phyloP scores from a whole-genome alignment of 148 eudicot genomes.

The Vaccinium macrocarpon region DNA sequence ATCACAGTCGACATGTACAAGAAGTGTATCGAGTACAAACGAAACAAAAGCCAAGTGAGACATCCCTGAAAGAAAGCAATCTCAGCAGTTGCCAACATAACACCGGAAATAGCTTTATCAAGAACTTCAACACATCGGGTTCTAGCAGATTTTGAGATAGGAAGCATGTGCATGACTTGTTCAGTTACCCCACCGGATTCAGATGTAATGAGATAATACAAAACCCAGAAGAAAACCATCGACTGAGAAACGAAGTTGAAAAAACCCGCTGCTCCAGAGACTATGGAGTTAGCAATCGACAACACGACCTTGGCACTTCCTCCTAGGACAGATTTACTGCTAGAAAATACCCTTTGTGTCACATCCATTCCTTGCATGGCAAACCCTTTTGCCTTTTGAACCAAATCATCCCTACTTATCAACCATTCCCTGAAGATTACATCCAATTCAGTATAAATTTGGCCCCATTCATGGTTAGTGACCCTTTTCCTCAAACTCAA shows the following conservation, averaged over 20 bases:
- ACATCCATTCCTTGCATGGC: conserved; percentile 5
- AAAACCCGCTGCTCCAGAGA: conserved; percentile 85
- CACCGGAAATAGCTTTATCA: conserved; percentile 81
- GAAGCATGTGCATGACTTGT: conserved; percentile 78
- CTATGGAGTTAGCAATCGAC: conserved; percentile 52
- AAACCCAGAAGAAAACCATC: conserved; percentile 90
- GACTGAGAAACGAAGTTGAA: conserved; percentile 78
- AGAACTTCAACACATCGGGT: conserved; percentile 83
- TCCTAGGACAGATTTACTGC: conserved; percentile 31
- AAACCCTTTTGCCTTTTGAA: conserved; percentile 8
- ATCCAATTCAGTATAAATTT: not conserved
- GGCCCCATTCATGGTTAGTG: not conserved
- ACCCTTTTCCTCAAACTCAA: conserved; percentile 59
- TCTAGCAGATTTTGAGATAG: conserved; percentile 61
- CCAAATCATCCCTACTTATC: not conserved
- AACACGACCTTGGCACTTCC: conserved; percentile 75
- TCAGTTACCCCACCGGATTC: conserved; percentile 93
- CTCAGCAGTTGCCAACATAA: conserved; percentile 75
- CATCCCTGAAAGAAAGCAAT: conserved; percentile 88
- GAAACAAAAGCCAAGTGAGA: conserved; percentile 89
- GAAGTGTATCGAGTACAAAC: conserved; percentile 79
- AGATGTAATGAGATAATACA: conserved; percentile 87
- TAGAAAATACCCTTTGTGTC: not conserved
- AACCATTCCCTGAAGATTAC: not conserved
- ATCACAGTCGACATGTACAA: conserved; percentile 83